Base-by-base conservation (phyloP, 2,329 filamentous ascomycete species). In the Ophiostoma fasciatum region DNA sequence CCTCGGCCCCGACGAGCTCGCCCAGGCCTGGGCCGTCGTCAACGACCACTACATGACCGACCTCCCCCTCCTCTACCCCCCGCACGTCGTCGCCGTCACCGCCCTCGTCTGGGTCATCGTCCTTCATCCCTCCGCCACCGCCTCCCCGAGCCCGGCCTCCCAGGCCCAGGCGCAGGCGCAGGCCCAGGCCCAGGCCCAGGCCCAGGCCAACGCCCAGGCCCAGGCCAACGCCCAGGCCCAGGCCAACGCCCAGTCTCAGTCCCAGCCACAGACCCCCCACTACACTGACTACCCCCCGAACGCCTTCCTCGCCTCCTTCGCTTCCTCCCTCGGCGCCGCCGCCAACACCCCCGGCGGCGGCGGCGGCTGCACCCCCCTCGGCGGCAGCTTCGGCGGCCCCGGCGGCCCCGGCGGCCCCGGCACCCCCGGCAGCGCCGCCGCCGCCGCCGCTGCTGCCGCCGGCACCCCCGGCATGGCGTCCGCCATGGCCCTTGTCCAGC, bases 21-120 rank as follows among this genome's bases (percentile, higher is more conserved):
- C 74, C 31, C 66, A 92, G 22, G 82, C 84, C 21, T 81, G 80
- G 64, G 81, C 75, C 2, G 74, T 94, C 42, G 78, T 94, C 52
- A 94, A 94, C 58, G 87, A 94, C 54, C 81, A 83, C 53, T 94
- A 83, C 60, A 78, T 92, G 58, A 94, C 87, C 7, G 87, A 94
- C 52, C 64, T 94, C n/a, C 82, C 83, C 2, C 64, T 94, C 12
- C 66, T 92, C 0, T 80, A 85, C 50, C 68, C 85, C 11, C 87
- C 87, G n/a, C 84, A 94, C 49, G 68, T 83, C 33, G 77, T 93
- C 38, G 84, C 84, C n/a, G 71, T 93, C 28, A 87, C 84, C 23
- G 81, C 84, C 7, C 79, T 93, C 41, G 72, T 93, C 39, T 65
- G 94, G 7, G 78, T 83, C 2, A 69, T 94, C n/a, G 80, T 90